A percentile compares a stretch with the other conserved stretches of the same genome.
Conservation (phyloP, 495 filamentous ascomycete species). For the Hypoxylon cercidicola region DNA sequence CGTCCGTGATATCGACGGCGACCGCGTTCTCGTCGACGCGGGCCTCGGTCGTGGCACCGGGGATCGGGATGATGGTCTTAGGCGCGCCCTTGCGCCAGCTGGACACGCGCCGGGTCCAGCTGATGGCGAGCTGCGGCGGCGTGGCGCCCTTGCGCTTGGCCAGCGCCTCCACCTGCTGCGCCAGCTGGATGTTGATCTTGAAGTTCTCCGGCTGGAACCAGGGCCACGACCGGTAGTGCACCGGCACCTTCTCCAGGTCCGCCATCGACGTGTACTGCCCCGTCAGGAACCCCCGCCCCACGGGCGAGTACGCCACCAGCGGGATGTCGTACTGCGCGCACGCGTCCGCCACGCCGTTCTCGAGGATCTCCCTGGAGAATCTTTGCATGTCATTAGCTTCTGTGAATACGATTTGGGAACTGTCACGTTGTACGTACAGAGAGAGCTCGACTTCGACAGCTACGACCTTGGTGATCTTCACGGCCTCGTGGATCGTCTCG, state of each 20-base stretch:
- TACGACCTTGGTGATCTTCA: conserved; percentile 73
- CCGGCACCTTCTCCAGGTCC: conserved; percentile 67
- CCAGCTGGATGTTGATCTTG: conserved; percentile 76
- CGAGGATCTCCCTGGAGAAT: conserved; percentile 49
- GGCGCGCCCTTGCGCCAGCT: conserved; percentile 64
- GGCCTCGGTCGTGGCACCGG: conserved; percentile 68
- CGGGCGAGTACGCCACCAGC: conserved; percentile 67
- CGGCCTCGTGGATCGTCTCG: conserved; percentile 78
- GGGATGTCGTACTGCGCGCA: conserved; percentile 82
- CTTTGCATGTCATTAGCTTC: too few species aligned
- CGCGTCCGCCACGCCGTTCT: conserved; percentile 76
- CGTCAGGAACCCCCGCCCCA: conserved; percentile 53
- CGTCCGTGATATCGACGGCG: conserved; percentile 55
- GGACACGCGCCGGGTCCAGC: conserved; percentile 74
- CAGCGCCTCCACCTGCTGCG: conserved; percentile 73
- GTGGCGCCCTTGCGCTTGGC: conserved; percentile 74
- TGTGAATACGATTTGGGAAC: too few species aligned
- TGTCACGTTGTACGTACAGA: too few species aligned
- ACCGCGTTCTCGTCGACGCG: conserved; percentile 63
- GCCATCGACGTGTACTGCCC: conserved; percentile 68
- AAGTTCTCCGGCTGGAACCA: conserved; percentile 78
- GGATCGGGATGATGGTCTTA: conserved; percentile 83
- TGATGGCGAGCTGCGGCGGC: conserved; percentile 79
- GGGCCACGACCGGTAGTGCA: conserved; percentile 57
- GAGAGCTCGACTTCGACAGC: conserved; percentile 85